Evolutionary conservation across 2,329 filamentous ascomycete genomes (phyloP).

Genomic region (Bretziella fagacearum): DNA sequence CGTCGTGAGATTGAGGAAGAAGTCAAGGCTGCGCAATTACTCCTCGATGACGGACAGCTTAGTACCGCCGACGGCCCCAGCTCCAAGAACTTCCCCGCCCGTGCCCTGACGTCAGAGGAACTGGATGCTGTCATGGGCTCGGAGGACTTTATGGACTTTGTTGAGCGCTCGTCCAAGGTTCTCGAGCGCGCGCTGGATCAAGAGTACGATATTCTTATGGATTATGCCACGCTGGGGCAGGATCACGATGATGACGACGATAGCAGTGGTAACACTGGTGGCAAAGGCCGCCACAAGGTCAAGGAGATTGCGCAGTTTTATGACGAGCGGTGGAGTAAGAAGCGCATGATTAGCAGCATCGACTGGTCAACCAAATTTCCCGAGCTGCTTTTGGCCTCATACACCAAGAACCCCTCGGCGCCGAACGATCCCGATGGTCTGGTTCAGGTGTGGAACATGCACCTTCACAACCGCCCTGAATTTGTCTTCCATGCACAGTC

Average conservation of each 20-base stretch:
- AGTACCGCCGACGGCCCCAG: slow-evolving; percentile 20
- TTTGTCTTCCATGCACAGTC: slow-evolving; percentile 95
- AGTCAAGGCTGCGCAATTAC: slow-evolving; percentile 52
- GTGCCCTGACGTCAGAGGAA: slow-evolving; percentile 69
- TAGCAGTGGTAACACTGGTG: slow-evolving; percentile 50
- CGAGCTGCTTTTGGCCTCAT: slow-evolving; percentile 81
- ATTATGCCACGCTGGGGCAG: slow-evolving; percentile 72
- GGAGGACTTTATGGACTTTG: slow-evolving; percentile 84
- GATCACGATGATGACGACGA: slow-evolving; percentile 70
- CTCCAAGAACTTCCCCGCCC: slow-evolving; percentile 50
- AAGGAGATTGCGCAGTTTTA: slow-evolving; percentile 88
- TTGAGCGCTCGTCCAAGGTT: slow-evolving; percentile 90
- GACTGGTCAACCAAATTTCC: slow-evolving; percentile 93
- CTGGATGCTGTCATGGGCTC: slow-evolving; percentile 79
- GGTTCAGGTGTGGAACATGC: slow-evolving; percentile 92
- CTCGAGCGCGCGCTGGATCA: slow-evolving; percentile 90
- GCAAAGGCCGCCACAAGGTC: slow-evolving; percentile 55
- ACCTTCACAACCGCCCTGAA: slow-evolving; percentile 85
- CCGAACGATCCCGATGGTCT: slow-evolving; percentile 87
- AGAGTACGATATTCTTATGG: slow-evolving; percentile 88
- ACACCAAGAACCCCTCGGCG: slow-evolving; percentile 92
- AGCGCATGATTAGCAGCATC: slow-evolving; percentile 89
- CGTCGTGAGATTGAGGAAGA: slow-evolving; percentile 88
- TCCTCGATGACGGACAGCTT: slow-evolving; percentile 33
- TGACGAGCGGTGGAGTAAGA: slow-evolving; percentile 90